These are phyloP conservation scores for Scedosporium minutisporum DNA, from an alignment of 2,329 filamentous ascomycete species.

Conservation along the genomic window DNA sequence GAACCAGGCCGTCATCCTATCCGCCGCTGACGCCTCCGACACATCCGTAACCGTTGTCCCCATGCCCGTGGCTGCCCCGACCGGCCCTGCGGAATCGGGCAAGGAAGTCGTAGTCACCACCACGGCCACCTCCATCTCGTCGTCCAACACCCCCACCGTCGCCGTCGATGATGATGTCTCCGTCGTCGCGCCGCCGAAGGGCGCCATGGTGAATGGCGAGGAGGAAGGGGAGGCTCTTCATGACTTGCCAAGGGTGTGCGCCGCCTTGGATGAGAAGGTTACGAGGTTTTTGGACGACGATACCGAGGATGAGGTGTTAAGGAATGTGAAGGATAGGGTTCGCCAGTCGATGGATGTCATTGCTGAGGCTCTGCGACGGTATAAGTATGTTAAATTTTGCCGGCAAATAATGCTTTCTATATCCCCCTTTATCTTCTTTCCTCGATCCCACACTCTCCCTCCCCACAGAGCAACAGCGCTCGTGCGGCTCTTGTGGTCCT, in stretches of 20 bases:
- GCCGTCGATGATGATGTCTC: neutral
- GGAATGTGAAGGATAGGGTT: slow-evolving; percentile 64
- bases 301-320: slow-evolving; percentile 45
- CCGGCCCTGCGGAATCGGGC: neutral
- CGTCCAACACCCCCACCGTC: neutral
- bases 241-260: slow-evolving; percentile 31
- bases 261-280: slow-evolving; percentile 49
- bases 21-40: neutral
- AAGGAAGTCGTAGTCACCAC: neutral
- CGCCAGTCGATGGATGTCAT: slow-evolving; percentile 64
- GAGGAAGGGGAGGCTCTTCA: neutral
- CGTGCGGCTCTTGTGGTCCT: neutral
- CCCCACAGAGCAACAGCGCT: neutral
- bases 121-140: neutral
- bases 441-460: neutral
- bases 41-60: neutral
- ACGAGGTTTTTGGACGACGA: slow-evolving; percentile 55
- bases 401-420: neutral
- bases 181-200: neutral
- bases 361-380: slow-evolving; percentile 62
- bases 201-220: neutral
- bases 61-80: neutral
- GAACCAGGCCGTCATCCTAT: neutral
- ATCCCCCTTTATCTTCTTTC: neutral
- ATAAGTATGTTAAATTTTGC: slow-evolving; percentile 46